Conservation (phyloP, 495 filamentous ascomycete species). For the Podospora appendiculata region DNA sequence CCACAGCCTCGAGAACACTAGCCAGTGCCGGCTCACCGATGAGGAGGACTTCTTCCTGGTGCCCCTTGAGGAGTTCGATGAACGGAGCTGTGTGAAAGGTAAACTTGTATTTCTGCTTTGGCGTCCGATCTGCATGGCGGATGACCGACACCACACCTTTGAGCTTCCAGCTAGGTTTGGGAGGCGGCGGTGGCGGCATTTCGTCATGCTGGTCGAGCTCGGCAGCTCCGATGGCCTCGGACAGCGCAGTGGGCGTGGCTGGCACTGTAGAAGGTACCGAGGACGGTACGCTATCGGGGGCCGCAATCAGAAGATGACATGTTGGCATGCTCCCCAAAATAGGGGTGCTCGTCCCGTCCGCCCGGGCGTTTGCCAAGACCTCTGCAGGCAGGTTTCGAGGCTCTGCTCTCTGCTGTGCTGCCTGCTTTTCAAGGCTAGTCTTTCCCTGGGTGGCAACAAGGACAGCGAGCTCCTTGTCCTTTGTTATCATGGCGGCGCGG, state of each 20-base stretch:
- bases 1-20: constrained; percentile 80
- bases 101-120: constrained; percentile 99
- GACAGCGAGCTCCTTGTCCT: constrained; percentile 22
- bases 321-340: constrained; percentile 28
- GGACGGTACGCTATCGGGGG: constrained; percentile 30
- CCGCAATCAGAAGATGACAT: constrained; percentile 24
- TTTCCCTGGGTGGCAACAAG: constrained; percentile 23
- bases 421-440: constrained; percentile 24
- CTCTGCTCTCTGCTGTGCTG: constrained; percentile 1
- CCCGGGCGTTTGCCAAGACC: constrained; percentile 2
- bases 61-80: constrained; percentile 84
- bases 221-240: constrained; percentile 2
- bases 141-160: constrained; percentile 98
- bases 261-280: constrained; percentile 35
- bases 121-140: constrained; percentile 90
- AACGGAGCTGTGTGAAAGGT: constrained; percentile 97
- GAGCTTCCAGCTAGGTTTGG: constrained; percentile 93
- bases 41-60: constrained; percentile 92
- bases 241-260: constrained; percentile 29
- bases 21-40: constrained; percentile 86
- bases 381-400: constrained; percentile 8
- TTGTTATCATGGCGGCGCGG: constrained; percentile 23
- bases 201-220: constrained; percentile 18
- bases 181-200: constrained; percentile 66
- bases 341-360: constrained; percentile 9